Evolutionary conservation across 345 rosid genomes (phyloP).

Genomic region (Sisymbrium altissimum): DNA sequence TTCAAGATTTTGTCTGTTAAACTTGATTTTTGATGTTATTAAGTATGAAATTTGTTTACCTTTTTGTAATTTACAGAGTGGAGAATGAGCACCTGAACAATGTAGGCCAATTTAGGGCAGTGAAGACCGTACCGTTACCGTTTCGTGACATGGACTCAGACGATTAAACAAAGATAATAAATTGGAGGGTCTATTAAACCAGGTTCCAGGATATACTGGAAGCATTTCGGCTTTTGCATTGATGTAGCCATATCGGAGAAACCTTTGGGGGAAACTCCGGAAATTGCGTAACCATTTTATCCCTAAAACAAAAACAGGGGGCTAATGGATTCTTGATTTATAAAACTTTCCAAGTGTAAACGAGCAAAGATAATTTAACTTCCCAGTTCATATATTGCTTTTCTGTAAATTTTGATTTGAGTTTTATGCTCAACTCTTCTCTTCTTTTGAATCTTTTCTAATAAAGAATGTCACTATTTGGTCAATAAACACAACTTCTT

Average conservation of each 20-base stretch:
- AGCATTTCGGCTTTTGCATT: conserved; percentile 16
- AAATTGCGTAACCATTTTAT: conserved; percentile 23
- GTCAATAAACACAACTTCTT: background rate
- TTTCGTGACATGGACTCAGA: conserved; percentile 72
- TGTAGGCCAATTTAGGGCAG: conserved; percentile 84
- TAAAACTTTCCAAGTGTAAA: conserved; percentile 6
- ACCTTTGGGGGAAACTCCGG: background rate
- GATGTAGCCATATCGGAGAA: conserved; percentile 3
- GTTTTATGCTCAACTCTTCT: conserved; percentile 8
- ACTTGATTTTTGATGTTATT: background rate
- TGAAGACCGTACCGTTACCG: conserved; percentile 83
- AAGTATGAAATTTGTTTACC: background rate
- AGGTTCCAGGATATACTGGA: conserved; percentile 10
- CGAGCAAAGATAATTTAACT: conserved; percentile 17
- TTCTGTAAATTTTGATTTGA: conserved; percentile 27
- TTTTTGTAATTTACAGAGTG: conserved; percentile 45
- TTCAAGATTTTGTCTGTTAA: background rate
- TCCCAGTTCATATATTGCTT: conserved; percentile 17
- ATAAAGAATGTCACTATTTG: conserved; percentile 18
- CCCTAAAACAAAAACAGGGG: background rate
- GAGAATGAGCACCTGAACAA: conserved; percentile 93
- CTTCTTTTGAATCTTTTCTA: conserved; percentile 7
- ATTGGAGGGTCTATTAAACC: conserved; percentile 16
- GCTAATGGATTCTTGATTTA: conserved; percentile 25
- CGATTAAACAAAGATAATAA: conserved; percentile 27